Evolutionary conservation across 2,329 filamentous ascomycete genomes (phyloP).

Genomic region (Elsinoe perseae): DNA sequence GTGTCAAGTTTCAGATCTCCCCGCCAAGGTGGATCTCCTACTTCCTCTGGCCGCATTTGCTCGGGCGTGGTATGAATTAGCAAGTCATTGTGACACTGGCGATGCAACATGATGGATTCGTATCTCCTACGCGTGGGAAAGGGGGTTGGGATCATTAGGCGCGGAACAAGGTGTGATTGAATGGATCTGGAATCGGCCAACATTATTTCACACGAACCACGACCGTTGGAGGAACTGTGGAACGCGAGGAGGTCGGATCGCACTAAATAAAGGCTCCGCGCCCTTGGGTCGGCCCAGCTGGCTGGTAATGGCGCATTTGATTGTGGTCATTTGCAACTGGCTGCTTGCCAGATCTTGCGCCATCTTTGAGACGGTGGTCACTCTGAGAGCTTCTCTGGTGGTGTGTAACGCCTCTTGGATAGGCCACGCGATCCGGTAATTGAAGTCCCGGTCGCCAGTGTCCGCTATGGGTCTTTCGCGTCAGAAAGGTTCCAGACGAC

Average conservation of each 20-base stretch:
- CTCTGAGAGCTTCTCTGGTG: neutral
- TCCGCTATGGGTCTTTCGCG: neutral
- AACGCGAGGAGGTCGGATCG: neutral
- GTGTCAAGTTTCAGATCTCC: slow-evolving; percentile 13
- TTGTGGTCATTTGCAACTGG: slow-evolving; percentile 1
- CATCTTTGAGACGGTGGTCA: neutral
- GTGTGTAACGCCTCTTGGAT: neutral
- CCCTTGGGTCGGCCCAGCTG: slow-evolving; percentile 5
- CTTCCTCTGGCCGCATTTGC: neutral
- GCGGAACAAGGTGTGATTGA: neutral
- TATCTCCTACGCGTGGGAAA: neutral
- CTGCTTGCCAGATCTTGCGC: slow-evolving; percentile 4
- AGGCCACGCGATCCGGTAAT: slow-evolving; percentile 3
- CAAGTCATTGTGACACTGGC: neutral
- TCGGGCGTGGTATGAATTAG: neutral
- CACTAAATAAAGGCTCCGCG: neutral
- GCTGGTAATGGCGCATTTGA: slow-evolving; percentile 3
- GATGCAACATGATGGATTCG: neutral
- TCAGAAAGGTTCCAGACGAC: neutral
- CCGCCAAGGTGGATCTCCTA: neutral
- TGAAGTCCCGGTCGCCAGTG: slow-evolving; percentile 3
- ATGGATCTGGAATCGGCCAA: neutral
- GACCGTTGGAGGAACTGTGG: slow-evolving; percentile 8
- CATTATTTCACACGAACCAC: slow-evolving; percentile 5
- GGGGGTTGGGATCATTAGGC: neutral